Evolutionary conservation across 129 eudicot genomes (phyloP).

Genomic region (Helianthus tuberosus): DNA sequence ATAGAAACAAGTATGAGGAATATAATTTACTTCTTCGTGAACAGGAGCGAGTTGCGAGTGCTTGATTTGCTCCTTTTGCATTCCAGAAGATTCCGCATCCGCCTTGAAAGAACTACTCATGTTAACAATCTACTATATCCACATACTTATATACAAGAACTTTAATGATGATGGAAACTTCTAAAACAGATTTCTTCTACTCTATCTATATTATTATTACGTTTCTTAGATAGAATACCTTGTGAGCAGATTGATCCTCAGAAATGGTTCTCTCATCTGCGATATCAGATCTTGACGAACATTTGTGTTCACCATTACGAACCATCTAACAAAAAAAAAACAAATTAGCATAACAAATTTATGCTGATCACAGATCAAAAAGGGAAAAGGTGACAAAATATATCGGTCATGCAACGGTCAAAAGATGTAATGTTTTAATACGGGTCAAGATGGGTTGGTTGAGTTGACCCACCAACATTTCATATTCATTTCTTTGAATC

Average conservation of each 20-base stretch:
- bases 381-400: background rate
- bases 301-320: constrained; percentile 82
- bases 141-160: background rate
- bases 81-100: constrained; percentile 43
- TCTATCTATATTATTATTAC: background rate
- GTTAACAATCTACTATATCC: constrained; percentile 42
- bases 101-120: constrained; percentile 42
- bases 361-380: background rate
- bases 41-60: constrained; percentile 54
- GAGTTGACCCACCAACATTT: background rate
- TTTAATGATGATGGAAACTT: background rate
- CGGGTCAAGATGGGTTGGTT: constrained; percentile 5
- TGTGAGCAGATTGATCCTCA: constrained; percentile 58
- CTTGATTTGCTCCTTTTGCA: constrained; percentile 37
- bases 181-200: background rate
- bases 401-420: background rate
- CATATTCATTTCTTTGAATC: background rate
- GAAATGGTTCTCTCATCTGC: constrained; percentile 66
- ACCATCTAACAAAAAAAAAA: constrained; percentile 69
- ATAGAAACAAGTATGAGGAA: background rate
- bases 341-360: constrained; percentile 10
- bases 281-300: constrained; percentile 49
- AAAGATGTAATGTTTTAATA: background rate
- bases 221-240: constrained; percentile 29
- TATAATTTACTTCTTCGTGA: constrained; percentile 64